A percentile compares a stretch with the other conserved stretches of the same genome.
Conservation (phyloP, 2,329 filamentous ascomycete genomes). For the Curvularia eragrostidis region DNA sequence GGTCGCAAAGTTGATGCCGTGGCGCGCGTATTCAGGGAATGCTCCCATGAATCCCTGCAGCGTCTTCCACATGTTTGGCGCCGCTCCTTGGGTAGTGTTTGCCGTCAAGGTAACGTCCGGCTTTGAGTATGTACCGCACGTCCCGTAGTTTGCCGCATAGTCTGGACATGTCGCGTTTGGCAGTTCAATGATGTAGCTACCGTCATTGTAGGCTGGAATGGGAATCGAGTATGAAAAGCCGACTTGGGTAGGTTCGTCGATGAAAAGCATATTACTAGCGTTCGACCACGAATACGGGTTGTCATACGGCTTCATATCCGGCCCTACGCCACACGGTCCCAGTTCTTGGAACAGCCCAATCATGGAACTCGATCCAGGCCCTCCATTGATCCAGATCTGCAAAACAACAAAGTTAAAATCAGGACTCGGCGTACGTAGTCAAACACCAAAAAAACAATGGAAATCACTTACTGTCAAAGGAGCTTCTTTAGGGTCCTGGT, state of each 20-base stretch:
- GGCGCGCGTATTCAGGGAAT: constrained; percentile 57
- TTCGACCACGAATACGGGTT: constrained; percentile 71
- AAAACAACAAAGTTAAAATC: not conserved
- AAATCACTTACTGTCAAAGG: constrained; percentile 61
- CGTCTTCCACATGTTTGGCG: constrained; percentile 67
- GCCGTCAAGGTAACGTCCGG: constrained; percentile 59
- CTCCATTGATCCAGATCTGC: constrained; percentile 59
- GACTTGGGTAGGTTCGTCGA: constrained; percentile 69
- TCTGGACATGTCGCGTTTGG: constrained; percentile 59
- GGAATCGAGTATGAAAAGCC: constrained; percentile 64
- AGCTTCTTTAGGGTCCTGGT: constrained; percentile 57
- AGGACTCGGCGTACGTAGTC: not conserved
- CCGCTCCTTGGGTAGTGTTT: constrained; percentile 60
- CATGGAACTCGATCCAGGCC: constrained; percentile 65
- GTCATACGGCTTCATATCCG: constrained; percentile 57
- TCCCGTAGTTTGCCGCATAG: constrained; percentile 52
- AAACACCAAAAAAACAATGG: not conserved
- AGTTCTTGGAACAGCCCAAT: constrained; percentile 62
- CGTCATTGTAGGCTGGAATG: constrained; percentile 51
- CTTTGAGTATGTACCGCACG: constrained; percentile 64
- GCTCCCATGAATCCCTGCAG: constrained; percentile 69
- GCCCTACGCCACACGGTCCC: constrained; percentile 61
- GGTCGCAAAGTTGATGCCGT: constrained; percentile 62
- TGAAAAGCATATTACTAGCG: constrained; percentile 71
- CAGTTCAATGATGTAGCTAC: constrained; percentile 52